These are phyloP conservation scores for Funneliformis mosseae DNA, from an alignment of 192 early-diverging fungal genomes.

Conservation along the genomic window DNA sequence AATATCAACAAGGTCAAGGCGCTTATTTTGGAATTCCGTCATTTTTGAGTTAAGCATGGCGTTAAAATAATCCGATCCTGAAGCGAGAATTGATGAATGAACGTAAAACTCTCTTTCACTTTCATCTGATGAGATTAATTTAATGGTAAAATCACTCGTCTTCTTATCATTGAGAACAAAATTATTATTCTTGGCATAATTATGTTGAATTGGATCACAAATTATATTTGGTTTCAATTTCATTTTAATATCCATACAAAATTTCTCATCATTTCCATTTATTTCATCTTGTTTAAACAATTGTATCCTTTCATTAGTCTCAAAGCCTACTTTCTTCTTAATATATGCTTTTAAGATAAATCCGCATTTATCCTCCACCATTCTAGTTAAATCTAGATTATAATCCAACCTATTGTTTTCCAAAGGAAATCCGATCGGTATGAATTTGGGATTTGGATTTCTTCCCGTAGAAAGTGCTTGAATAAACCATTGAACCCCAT, in stretches of 20 bases:
- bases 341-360: neutral
- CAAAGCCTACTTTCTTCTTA: neutral
- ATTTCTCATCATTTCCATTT: neutral
- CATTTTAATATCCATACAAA: neutral
- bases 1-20: neutral
- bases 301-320: neutral
- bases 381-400: neutral
- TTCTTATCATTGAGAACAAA: neutral
- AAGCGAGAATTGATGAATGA: neutral
- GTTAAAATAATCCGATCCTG: neutral
- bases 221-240: neutral
- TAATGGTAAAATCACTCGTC: neutral
- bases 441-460: conserved; percentile 3
- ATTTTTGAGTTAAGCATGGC: conserved; percentile 5
- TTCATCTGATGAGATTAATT: neutral
- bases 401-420: neutral
- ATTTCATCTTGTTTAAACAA: neutral
- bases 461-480: neutral
- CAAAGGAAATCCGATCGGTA: neutral
- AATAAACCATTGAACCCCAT: neutral
- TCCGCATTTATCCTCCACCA: neutral
- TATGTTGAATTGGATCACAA: neutral
- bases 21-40: neutral
- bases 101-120: neutral
- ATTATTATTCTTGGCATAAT: neutral